Evolutionary conservation across 2,329 filamentous ascomycete species (phyloP).

Genomic region (Esteya vermicola): DNA sequence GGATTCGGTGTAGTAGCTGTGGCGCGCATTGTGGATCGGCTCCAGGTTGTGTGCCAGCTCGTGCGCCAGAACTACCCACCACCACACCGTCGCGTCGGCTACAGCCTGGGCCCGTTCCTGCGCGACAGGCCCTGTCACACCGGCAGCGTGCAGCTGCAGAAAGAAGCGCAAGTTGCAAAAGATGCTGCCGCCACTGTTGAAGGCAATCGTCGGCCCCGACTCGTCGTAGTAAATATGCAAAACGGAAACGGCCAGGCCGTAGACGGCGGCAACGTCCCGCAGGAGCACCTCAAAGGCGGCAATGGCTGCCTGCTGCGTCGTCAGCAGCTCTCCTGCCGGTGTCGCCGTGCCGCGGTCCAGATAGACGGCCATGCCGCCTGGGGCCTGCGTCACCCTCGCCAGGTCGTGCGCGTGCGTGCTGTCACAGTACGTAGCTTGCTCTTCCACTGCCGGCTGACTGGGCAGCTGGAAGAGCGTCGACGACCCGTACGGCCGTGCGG

Average conservation of each 20-base stretch:
- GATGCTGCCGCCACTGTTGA: conserved; percentile 74
- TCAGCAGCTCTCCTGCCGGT: conserved; percentile 40
- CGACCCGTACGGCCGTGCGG: conserved; percentile 65
- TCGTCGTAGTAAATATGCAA: conserved; percentile 84
- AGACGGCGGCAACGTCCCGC: conserved; percentile 55
- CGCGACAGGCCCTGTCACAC: conserved; percentile 16
- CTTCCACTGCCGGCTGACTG: conserved; percentile 57
- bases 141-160: conserved; percentile 54
- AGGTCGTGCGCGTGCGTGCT: conserved; percentile 61
- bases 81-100: conserved; percentile 23
- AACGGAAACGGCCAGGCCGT: conserved; percentile 51
- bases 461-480: conserved; percentile 59
- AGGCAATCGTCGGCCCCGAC: conserved; percentile 70
- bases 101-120: conserved; percentile 6
- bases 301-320: conserved; percentile 44
- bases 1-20: conserved; percentile 74
- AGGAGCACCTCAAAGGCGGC: conserved; percentile 57
- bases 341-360: no score
- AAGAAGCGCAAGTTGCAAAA: conserved; percentile 94
- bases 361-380: conserved; percentile 62
- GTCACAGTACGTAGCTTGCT: conserved; percentile 80
- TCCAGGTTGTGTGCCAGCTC: conserved; percentile 94
- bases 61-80: conserved; percentile 59
- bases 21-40: conserved; percentile 57
- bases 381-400: conserved; percentile 52